Base-by-base conservation (phyloP, 2,329 filamentous ascomycete species). In the Aspergillus flavus region DNA sequence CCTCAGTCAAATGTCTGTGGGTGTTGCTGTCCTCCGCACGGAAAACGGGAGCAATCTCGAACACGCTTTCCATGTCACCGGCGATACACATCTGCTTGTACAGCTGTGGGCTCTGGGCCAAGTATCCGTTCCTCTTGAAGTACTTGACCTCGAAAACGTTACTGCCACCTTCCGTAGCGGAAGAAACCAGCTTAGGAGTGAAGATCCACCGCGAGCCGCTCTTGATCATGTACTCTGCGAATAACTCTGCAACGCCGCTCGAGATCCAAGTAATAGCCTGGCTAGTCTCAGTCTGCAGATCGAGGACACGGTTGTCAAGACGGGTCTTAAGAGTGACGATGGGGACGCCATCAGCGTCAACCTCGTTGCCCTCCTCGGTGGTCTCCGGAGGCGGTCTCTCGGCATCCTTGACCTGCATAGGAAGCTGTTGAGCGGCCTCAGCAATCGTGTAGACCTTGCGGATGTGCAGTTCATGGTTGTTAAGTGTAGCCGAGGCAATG, bases 71-170 rank as follows among this genome's bases (percentile, higher is more conserved):
- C 80, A 87, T 87, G 64, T 87, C 84, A 66, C 85, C 85, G 4
- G 87, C 85, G 69, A 90, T 88, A 69, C 87, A 83, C 86, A 89
- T 89, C 72, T 90, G 87, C 80, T 90, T 90, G 80, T 88, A 86
- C 66, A 90, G 80, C 71, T 90, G 87, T 9, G 87, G 87, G 45
- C 84, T 87, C 71, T 90, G 87, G 2, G 87, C 87, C 46, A 90
- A 80, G 74, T 85, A 89, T 30, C 93, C 94, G 68, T 90, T 87
- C 73, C 90, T 87, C 69, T 91, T 92, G 78, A 98, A 98, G 81
- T 98, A 98, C 50, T 90, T 89, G 70, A 98, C 84, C 71, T 90
- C 86, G 79, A 99, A 98, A 46, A 98, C 94, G 75, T 94, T 96
- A 69, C 89, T 89, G 68, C 95, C 95, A 72, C 95, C 94, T 81